These are phyloP conservation scores for Bruguiera gymnorhiza DNA, from an alignment of 345 rosid genomes.

Conservation along the genomic window DNA sequence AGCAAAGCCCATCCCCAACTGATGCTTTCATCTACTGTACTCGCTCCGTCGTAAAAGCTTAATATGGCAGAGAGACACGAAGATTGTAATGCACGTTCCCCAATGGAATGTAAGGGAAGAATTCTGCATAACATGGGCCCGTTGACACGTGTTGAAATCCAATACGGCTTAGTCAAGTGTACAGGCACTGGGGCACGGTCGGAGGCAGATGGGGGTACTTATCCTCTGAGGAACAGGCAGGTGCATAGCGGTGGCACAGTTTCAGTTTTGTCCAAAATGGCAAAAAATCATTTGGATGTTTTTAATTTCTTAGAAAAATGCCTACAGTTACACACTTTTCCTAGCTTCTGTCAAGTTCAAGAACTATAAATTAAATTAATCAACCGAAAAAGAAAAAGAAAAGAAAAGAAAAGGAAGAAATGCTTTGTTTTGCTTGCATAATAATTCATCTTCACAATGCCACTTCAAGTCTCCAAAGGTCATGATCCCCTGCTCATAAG, in stretches of 20 bases:
- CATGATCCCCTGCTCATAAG: neutral
- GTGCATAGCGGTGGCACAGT: neutral
- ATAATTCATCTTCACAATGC: neutral
- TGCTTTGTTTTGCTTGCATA: neutral
- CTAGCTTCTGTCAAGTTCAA: neutral
- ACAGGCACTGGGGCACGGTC: conserved; percentile 24
- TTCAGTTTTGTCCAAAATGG: conserved; percentile 35
- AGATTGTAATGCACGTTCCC: neutral
- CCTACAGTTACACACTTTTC: neutral
- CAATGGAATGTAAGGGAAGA: neutral
- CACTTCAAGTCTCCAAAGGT: neutral
- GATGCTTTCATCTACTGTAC: neutral
- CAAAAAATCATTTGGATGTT: conserved; percentile 21
- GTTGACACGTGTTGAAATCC: conserved; percentile 32
- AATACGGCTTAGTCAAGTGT: conserved; percentile 28
- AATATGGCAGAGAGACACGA: too few species aligned
- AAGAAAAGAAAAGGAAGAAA: neutral
- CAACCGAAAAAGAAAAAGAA: neutral
- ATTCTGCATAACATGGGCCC: neutral
- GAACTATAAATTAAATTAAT: too few species aligned
- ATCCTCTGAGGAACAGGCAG: conserved; percentile 28
- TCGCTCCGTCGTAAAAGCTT: too few species aligned
- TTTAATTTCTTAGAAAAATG: neutral
- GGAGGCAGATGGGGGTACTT: conserved; percentile 21
- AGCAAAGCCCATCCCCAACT: neutral